These are phyloP conservation scores for Ogataea hybrid DNA, from an alignment of 1,139 yeast species.

Conservation along the genomic window DNA sequence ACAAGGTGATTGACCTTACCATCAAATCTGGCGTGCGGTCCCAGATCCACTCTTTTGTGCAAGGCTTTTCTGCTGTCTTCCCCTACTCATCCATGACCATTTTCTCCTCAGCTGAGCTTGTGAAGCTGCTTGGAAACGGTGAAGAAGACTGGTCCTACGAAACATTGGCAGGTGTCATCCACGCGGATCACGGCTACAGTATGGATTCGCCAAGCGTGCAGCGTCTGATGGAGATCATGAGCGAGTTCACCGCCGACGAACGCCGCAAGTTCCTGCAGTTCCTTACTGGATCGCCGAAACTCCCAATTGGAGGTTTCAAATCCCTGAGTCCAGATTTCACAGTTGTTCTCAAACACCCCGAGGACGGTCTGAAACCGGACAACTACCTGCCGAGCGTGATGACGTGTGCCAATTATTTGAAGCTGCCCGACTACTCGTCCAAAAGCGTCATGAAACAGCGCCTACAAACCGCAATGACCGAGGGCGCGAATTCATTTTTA, in stretches of 20 bases:
- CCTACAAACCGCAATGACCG: constrained; percentile 69
- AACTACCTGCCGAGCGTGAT: constrained; percentile 93
- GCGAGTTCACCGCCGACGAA: constrained; percentile 49
- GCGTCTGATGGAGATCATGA: constrained; percentile 58
- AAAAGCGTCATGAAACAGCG: constrained; percentile 56
- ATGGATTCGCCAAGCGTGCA: constrained; percentile 66
- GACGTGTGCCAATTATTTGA: constrained; percentile 96
- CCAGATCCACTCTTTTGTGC: constrained; percentile 69
- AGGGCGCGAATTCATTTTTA: constrained; percentile 88
- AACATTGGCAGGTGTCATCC: constrained; percentile 57
- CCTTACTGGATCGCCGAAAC: constrained; percentile 88
- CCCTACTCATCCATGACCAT: constrained; percentile 72
- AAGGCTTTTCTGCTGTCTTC: constrained; percentile 83
- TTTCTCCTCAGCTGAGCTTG: constrained; percentile 72
- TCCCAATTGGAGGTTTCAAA: constrained; percentile 94
- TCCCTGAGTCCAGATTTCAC: constrained; percentile 80
- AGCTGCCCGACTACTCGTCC: constrained; percentile 77
- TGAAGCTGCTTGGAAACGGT: constrained; percentile 65
- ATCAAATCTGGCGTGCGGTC: constrained; percentile 60
- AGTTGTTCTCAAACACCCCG: constrained; percentile 79
- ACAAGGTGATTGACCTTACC: constrained; percentile 57
- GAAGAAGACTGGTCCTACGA: constrained; percentile 86
- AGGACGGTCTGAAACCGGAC: constrained; percentile 65
- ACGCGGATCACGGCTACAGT: constrained; percentile 90
- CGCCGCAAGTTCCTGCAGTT: constrained; percentile 80